A percentile compares a stretch with the other conserved stretches of the same genome.
Evolutionary conservation across 352 stramenopile genomes (phyloP).

Genomic region (Phytophthora idaei): DNA sequence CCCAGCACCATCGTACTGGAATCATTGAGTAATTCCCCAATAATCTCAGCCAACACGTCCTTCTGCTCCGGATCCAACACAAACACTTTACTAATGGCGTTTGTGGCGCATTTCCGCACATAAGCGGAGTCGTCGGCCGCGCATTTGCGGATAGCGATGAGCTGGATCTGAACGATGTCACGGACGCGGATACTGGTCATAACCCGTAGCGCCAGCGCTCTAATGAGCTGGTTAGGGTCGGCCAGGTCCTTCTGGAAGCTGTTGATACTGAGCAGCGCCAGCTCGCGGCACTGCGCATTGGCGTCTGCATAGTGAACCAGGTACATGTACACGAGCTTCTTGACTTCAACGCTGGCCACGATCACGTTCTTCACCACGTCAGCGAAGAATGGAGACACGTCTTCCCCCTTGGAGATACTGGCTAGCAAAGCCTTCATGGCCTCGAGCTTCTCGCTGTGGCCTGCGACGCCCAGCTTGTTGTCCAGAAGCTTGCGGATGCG

Average conservation of each 20-base stretch:
- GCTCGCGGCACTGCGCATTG: conserved; percentile 94
- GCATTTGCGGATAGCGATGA: conserved; percentile 95
- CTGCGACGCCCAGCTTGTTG: conserved; percentile 88
- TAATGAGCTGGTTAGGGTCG: conserved; percentile 94
- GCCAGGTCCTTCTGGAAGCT: conserved; percentile 98
- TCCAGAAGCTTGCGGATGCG: conserved; percentile 88
- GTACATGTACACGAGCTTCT: conserved; percentile 99
- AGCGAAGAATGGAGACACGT: conserved; percentile 98
- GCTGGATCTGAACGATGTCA: conserved; percentile 99
- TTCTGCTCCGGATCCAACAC: conserved; percentile 89
- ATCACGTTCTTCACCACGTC: conserved; percentile 97
- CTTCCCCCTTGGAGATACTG: conserved; percentile 96
- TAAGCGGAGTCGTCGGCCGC: conserved; percentile 94
- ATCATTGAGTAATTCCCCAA: conserved; percentile 94
- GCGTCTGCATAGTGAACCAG: conserved; percentile 98
- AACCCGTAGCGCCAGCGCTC: conserved; percentile 93
- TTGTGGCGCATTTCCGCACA: conserved; percentile 97
- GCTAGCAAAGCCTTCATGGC: conserved; percentile 99
- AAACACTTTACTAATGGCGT: conserved; percentile 95
- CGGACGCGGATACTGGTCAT: conserved; percentile 98
- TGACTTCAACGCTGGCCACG: conserved; percentile 96
- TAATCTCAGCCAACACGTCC: conserved; percentile 92
- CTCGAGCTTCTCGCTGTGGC: conserved; percentile 91
- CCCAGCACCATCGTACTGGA: conserved; percentile 97
- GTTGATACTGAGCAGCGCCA: conserved; percentile 98